These are phyloP conservation scores for Trypanosoma cruzi DNA, from an alignment of 208 protist genomes.

Conservation along the genomic window DNA sequence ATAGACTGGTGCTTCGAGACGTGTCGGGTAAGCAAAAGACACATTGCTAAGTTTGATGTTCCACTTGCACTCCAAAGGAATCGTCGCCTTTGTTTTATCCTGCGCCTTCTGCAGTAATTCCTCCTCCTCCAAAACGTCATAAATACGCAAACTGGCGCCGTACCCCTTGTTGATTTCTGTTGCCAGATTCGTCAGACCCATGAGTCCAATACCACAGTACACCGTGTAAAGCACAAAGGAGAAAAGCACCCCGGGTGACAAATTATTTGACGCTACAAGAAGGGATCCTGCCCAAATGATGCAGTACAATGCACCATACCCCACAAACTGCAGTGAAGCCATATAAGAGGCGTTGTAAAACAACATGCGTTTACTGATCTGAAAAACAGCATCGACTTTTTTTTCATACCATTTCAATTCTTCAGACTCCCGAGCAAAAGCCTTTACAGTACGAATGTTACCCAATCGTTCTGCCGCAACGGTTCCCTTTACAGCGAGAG, in stretches of 20 bases:
- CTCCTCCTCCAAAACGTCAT: conserved; percentile 79
- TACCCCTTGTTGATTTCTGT: conserved; percentile 90
- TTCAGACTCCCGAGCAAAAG: conserved; percentile 71
- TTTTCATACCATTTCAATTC: conserved; percentile 76
- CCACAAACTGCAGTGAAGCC: conserved; percentile 75
- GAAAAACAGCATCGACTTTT: conserved; percentile 69
- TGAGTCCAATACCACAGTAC: conserved; percentile 86
- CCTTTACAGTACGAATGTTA: conserved; percentile 80
- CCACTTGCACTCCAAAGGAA: conserved; percentile 53
- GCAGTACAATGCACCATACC: conserved; percentile 84
- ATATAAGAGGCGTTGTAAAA: conserved; percentile 78
- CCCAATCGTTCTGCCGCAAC: conserved; percentile 85
- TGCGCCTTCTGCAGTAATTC: conserved; percentile 43
- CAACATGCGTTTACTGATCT: conserved; percentile 73
- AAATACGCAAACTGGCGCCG: conserved; percentile 79
- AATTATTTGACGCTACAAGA: conserved; percentile 67
- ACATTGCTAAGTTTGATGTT: conserved; percentile 68
- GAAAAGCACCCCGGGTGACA: conserved; percentile 85
- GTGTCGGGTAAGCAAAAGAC: conserved; percentile 85
- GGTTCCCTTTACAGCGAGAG: conserved; percentile 73
- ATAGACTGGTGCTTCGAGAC: conserved; percentile 78
- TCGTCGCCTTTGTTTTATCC: conserved; percentile 41
- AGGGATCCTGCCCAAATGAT: conserved; percentile 90
- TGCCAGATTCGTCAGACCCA: conserved; percentile 82
- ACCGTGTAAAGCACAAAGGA: conserved; percentile 92